Evolutionary conservation across 2,329 filamentous ascomycete genomes (phyloP).

Genomic region (Mycosphaerella sp.): DNA sequence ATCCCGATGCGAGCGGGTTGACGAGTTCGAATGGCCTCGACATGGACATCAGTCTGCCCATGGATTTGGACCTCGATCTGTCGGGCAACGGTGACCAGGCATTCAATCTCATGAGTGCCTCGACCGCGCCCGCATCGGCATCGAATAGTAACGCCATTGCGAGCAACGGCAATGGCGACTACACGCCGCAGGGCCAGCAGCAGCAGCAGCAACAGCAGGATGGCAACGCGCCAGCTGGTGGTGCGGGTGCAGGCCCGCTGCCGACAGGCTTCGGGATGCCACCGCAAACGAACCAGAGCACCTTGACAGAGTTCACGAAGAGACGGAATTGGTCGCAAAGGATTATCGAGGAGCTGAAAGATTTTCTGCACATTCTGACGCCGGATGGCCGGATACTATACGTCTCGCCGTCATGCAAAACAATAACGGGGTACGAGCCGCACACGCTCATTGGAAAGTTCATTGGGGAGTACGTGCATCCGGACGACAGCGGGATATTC

Average conservation of each 20-base stretch:
- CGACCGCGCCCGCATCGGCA: constrained; percentile 19
- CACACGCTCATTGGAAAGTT: constrained; percentile 67
- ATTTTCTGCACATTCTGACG: constrained; percentile 81
- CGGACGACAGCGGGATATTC: constrained; percentile 76
- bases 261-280: constrained; percentile 49
- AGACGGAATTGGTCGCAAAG: constrained; percentile 76
- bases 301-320: constrained; percentile 59
- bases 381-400: constrained; percentile 78
- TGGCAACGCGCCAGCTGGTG: constrained; percentile 29
- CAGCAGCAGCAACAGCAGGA: constrained; percentile 22
- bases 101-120: constrained; percentile 23
- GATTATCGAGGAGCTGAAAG: constrained; percentile 81
- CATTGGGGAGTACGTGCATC: constrained; percentile 76
- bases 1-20: constrained; percentile 32
- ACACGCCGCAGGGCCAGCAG: constrained; percentile 25
- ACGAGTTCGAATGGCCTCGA: constrained; percentile 34
- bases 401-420: constrained; percentile 69
- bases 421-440: constrained; percentile 67
- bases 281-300: constrained; percentile 45
- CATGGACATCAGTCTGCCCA: constrained; percentile 42
- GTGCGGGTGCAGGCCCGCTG: constrained; percentile 50
- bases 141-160: constrained; percentile 16
- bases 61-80: constrained; percentile 40
- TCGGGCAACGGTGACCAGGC: constrained; percentile 20
- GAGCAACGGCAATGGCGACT: constrained; percentile 19